Conservation (phyloP, 2,329 filamentous ascomycete genomes). For the Cercospora canescens region DNA sequence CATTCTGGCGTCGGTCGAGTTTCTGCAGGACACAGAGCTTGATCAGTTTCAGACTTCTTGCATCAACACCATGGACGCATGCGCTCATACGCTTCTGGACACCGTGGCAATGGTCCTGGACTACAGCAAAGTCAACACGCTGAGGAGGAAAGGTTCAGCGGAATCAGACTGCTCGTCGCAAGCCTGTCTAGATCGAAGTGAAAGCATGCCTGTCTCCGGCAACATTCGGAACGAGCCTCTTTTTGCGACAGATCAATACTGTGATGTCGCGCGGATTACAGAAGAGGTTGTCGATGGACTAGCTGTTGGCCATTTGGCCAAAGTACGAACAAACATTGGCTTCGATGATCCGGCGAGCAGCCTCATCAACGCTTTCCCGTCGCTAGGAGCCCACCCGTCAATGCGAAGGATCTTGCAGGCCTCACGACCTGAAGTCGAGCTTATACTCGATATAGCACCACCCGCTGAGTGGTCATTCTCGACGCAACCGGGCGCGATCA, state of each 20-base stretch:
- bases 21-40: constrained; percentile 49
- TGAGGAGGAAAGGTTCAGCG: constrained; percentile 8
- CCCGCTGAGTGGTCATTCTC: constrained; percentile 23
- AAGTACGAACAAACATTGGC: constrained; percentile 17
- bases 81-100: constrained; percentile 21
- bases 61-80: constrained; percentile 25
- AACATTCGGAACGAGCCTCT: constrained; percentile 15
- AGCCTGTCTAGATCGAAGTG: constrained; percentile 3
- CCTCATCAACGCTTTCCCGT: background rate
- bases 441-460: constrained; percentile 43
- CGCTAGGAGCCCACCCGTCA: constrained; percentile 1
- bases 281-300: constrained; percentile 26
- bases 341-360: constrained; percentile 15
- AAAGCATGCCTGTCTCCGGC: constrained; percentile 13
- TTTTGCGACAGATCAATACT: constrained; percentile 22
- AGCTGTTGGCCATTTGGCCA: constrained; percentile 18
- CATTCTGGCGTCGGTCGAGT: constrained; percentile 36
- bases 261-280: constrained; percentile 20
- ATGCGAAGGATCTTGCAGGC: constrained; percentile 21
- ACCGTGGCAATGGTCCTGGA: constrained; percentile 26
- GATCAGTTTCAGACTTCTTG: constrained; percentile 27
- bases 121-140: constrained; percentile 23
- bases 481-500: constrained; percentile 41
- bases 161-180: constrained; percentile 12
- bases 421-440: constrained; percentile 22